Base-by-base conservation (phyloP, 495 filamentous ascomycete species). In the Neurospora intermedia region DNA sequence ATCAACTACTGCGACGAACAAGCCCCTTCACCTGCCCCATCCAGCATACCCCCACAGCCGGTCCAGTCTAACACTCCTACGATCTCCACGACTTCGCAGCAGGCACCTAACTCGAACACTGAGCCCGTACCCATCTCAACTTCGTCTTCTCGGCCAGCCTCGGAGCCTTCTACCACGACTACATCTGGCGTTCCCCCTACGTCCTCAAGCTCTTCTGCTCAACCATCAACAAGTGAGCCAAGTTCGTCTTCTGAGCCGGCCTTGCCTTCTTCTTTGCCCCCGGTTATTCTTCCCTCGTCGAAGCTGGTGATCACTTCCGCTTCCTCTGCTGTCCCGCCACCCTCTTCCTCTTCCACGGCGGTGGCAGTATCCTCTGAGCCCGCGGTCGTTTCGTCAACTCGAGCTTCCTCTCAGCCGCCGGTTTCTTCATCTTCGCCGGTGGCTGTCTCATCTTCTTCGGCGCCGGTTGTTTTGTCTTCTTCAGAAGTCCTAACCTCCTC, bases 1-100 rank as follows among this genome's bases (percentile, higher is more conserved):
- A 1, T 82, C 4, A 43, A 73, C 46, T 85, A 75, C 74, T 87
- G 85, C 74, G 20, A 75, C 11, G 31, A 69, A 6, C 72, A 69
- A 7, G 9, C 69, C 15, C 72, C 72, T 15, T 71, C 59, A 10
- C 43, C 40, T 41, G 41, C 69, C 66, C 43, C 43, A 35, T 31
- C 74, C 18, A 4, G 70, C 11, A 27, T 74, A 7, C 20, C 75
- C 16, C 42, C 75, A 41, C 69, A 76, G 11, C 79, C 76, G 69
- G 69, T 74, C 59, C 69, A 75, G 13, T 72, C 78, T 27, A 74
- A 77, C 23, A 75, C 54, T 16, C 73, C 76, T 11, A 13, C 72
- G 6, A 73, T 77, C 16, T 69, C 73, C 59, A 80, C 77, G 6
- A 75, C 41, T 31, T 16, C 74, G 3, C 81, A 82, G 76, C 72